These are phyloP conservation scores for barley (Hordeum vulgare) DNA, from an alignment of 176 grass and related monocot species.

Conservation along the genomic window DNA sequence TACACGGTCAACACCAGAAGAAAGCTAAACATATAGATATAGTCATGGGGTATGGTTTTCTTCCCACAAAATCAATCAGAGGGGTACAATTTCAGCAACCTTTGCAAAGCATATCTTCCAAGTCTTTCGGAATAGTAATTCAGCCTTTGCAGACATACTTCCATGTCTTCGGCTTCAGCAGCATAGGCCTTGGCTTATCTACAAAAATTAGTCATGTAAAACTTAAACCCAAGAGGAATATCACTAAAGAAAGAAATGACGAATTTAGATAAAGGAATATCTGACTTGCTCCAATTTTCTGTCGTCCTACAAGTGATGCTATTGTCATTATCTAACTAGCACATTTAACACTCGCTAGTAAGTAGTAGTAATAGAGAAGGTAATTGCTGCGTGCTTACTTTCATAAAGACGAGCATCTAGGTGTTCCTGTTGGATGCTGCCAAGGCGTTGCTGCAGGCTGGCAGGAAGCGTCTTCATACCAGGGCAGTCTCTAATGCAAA, in stretches of 20 bases:
- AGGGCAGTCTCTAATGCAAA: rapidly evolving
- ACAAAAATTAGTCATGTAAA: neutral
- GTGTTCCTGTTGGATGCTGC: rapidly evolving
- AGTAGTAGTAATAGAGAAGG: neutral
- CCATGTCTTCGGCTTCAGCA: neutral
- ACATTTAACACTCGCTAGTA: neutral
- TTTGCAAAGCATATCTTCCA: too few species aligned
- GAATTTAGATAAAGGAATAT: neutral
- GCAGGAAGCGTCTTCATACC: neutral
- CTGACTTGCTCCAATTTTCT: neutral
- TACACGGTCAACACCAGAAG: neutral
- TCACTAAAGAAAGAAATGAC: neutral
- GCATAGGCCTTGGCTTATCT: neutral
- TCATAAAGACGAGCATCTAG: neutral
- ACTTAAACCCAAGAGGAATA: neutral
- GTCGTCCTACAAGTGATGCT: neutral
- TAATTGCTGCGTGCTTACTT: neutral
- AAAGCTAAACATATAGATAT: neutral
- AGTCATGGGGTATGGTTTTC: neutral
- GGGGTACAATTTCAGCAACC: too few species aligned
- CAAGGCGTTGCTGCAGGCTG: neutral
- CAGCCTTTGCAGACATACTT: neutral
- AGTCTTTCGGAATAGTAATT: neutral
- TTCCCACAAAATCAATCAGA: neutral
- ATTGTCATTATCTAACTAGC: neutral